Evolutionary conservation across 805 yeast species (phyloP).

Genomic region (Candida pseudofarinosa): DNA sequence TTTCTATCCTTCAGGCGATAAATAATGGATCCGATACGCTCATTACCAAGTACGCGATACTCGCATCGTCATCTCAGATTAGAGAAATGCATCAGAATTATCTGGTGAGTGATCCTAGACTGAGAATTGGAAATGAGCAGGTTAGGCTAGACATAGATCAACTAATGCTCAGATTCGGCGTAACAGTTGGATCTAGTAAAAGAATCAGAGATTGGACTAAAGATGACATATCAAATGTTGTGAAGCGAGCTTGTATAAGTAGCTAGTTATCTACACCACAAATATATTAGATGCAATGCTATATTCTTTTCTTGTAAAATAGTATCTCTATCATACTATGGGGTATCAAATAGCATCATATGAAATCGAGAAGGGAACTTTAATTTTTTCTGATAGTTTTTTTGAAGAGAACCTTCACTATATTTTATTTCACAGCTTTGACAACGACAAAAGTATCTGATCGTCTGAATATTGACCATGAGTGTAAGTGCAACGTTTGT

Average conservation of each 20-base stretch:
- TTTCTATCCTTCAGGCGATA: slow-evolving; percentile 47
- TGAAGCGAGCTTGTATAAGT: no score
- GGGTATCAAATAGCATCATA: no score
- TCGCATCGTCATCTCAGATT: slow-evolving; percentile 15
- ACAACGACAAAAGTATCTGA: background rate
- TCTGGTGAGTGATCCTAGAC: slow-evolving; percentile 9
- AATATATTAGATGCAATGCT: no score
- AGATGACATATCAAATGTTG: slow-evolving; percentile 42
- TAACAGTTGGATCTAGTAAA: slow-evolving; percentile 42
- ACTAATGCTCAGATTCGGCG: slow-evolving; percentile 40
- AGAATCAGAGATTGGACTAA: slow-evolving; percentile 61
- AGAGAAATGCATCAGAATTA: slow-evolving; percentile 12
- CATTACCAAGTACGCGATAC: slow-evolving; percentile 51
- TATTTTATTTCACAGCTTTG: background rate
- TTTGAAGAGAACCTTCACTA: no score
- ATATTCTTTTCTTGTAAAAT: no score
- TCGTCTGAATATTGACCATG: background rate
- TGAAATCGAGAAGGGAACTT: no score
- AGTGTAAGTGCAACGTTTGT: slow-evolving; percentile 1
- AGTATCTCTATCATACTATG: no score
- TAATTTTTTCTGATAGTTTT: no score
- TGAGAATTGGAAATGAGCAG: slow-evolving; percentile 20
- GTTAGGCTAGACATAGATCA: slow-evolving; percentile 42
- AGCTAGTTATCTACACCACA: no score
- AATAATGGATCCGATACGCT: slow-evolving; percentile 57